A percentile compares a stretch with the other conserved stretches of the same genome.
Evolutionary conservation across 176 grass and related monocot genomes (phyloP).

Genomic region (Saccharum spontaneum): DNA sequence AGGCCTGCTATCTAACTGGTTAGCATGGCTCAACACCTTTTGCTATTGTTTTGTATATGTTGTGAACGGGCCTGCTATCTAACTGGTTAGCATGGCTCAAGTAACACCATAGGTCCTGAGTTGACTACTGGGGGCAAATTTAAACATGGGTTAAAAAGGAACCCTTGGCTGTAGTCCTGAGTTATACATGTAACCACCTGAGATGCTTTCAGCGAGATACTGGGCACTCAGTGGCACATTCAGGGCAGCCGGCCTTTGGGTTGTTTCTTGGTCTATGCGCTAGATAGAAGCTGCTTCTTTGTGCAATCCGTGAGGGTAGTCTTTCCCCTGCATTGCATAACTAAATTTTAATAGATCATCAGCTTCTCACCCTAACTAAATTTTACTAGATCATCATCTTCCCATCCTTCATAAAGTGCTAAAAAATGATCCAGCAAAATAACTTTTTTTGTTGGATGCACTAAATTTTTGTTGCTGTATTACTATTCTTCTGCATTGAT

Average conservation of each 20-base stretch:
- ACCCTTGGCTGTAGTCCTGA: neutral
- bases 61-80: too few relatives aligned
- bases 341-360: neutral
- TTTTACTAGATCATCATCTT: neutral
- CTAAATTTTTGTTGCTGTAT: neutral
- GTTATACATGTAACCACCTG: neutral
- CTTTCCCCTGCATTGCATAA: neutral
- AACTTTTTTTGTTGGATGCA: neutral
- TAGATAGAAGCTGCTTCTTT: neutral
- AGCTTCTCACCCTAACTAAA: slow-evolving; percentile 3
- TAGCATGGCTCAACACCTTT: neutral
- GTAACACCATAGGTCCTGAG: neutral
- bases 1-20: neutral
- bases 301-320: neutral
- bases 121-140: neutral
- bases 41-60: too few relatives aligned
- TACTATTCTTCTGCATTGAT: slow-evolving; percentile 10
- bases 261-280: neutral
- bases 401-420: neutral
- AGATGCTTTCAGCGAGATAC: neutral
- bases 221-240: neutral
- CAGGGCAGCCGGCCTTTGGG: neutral
- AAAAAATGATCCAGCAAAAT: neutral
- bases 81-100: neutral
- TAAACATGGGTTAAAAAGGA: neutral